Base-by-base conservation (phyloP, 495 filamentous ascomycete genomes). In the Aspergillus panamensis region DNA sequence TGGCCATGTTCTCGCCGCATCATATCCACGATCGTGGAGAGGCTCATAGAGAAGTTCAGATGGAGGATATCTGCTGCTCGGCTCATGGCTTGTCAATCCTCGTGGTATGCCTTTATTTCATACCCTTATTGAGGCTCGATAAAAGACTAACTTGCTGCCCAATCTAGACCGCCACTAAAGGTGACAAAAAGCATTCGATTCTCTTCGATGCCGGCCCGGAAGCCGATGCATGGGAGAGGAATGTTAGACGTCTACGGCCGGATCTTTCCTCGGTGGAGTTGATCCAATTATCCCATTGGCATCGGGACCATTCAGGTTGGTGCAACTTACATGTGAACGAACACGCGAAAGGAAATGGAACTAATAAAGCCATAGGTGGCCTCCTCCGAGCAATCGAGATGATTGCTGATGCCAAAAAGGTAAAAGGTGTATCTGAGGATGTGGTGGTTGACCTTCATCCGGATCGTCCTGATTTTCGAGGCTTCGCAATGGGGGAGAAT, bases 231-330 rank as follows among this genome's bases (percentile, higher is more conserved):
- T 86, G 81, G 78, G 76, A 82, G 55, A 65, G 73, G 14, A 86
- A 86, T 61, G 78, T 73, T 7, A 75, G 69, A 6, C 69, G 83
- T 1, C 65, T 86, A 10, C 67, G 72, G 25, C 66, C 78, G 2
- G 72, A 82, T 67, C 64, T 83, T 2, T 68, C 92, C 48, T 83
- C 87, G 62, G 81, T 96, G 40, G 87, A 89, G 58, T 77, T 83
- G 35, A 73, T 96, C 9, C 89, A 93, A 63, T 82, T 96, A 0
- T 95, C 78, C 6, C 84, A 86, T 58, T 86, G 82, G 83, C 84
- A 86, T 71, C 79, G 83, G 25, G 84, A 86, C 57, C 84, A 86
- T 64, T 81, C 77, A 42, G 78, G 74, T 75, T 31, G 19, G 65
- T 66, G 3, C 35, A 3, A 13, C 10, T 39, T 10, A 39, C 7